Evolutionary conservation across 305 asterid genomes (phyloP), one percentile per base, ranked within the genome.

Genomic region (Striga hermonthica): DNA sequence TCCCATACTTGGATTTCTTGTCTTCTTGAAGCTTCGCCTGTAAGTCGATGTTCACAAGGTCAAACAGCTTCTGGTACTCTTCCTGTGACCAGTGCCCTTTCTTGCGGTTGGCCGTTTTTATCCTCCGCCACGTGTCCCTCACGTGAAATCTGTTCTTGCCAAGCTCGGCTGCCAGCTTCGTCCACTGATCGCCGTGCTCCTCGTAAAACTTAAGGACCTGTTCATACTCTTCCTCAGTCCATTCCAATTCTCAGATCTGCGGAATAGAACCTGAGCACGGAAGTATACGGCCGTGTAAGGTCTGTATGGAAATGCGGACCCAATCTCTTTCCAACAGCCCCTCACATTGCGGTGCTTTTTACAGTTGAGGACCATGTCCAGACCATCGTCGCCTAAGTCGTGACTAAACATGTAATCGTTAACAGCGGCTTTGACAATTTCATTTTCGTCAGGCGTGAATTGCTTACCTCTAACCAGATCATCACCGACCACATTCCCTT

Each of bases 241-340:
- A 88, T 68, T 79, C 15, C 73, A 80, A 11, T 9, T 56, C 6
- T 83, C 82, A 28, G 80, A 75, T 81, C 89, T 82, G 47, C 74
- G 71, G 40, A 83, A 82, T 71, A 91, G 11, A 66, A 70, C 3
- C 36, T 84, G 91, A 5, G 91, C 93, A 66, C 91, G 93, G 62
- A 0, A 62, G 76, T 83, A 91, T 13, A 79, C 6, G 55, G 93
- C 55, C 0, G 0, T 0, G 11, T 50, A 34, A 16, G 93, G 95
- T 60, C 93, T 79, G 68, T 82, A 69, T 4, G 96, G 96, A 74
- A 88, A 39, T 67, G 82, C 68, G 12, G 75, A 22, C 9, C 68
- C 89, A 64, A 86, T 83, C 60, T 90, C 88, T 69, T 73, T 81
- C 96, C 95, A 88, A 81, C 96, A 90, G 43, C 83, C 80, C 63